Evolutionary conservation across 2,329 filamentous ascomycete genomes (phyloP).

Genomic region (Fusarium compactum): DNA sequence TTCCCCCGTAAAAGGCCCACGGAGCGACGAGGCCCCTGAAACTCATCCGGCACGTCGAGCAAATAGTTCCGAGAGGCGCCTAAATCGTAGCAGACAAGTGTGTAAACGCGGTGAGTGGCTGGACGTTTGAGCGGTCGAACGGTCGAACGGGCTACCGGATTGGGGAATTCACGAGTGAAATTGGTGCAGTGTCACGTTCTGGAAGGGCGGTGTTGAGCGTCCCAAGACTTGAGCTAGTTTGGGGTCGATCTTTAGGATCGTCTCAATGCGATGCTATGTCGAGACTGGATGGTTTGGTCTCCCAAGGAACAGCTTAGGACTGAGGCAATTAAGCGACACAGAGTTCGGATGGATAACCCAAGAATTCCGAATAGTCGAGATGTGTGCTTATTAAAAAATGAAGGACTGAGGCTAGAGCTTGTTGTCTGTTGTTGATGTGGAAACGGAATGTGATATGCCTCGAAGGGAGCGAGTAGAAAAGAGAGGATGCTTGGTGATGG

Average conservation of each 20-base stretch:
- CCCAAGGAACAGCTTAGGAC: slow-evolving; percentile 2
- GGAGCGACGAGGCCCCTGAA: slow-evolving; percentile 20
- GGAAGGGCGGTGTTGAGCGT: slow-evolving; percentile 39
- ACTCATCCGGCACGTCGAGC: slow-evolving; percentile 14
- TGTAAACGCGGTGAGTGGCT: slow-evolving; percentile 20
- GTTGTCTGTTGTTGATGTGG: slow-evolving; percentile 32
- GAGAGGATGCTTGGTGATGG: slow-evolving; percentile 3
- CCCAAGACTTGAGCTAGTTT: slow-evolving; percentile 15
- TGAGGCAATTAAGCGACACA: slow-evolving; percentile 17
- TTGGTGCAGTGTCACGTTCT: slow-evolving; percentile 27
- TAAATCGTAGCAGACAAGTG: neutral
- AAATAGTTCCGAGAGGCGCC: slow-evolving; percentile 5
- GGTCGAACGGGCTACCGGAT: slow-evolving; percentile 32
- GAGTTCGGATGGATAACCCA: slow-evolving; percentile 1
- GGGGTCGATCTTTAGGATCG: slow-evolving; percentile 24
- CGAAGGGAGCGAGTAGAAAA: slow-evolving; percentile 15
- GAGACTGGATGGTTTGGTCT: neutral
- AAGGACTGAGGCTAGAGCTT: slow-evolving; percentile 6
- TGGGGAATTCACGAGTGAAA: slow-evolving; percentile 23
- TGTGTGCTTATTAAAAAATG: slow-evolving; percentile 13
- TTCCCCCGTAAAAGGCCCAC: slow-evolving; percentile 32
- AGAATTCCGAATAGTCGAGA: slow-evolving; percentile 3
- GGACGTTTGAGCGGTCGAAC: slow-evolving; percentile 16
- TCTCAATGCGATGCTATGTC: slow-evolving; percentile 20
- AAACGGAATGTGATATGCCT: slow-evolving; percentile 36